Conservation (phyloP, 805 yeast species). For the Cyberlindnera americana region DNA sequence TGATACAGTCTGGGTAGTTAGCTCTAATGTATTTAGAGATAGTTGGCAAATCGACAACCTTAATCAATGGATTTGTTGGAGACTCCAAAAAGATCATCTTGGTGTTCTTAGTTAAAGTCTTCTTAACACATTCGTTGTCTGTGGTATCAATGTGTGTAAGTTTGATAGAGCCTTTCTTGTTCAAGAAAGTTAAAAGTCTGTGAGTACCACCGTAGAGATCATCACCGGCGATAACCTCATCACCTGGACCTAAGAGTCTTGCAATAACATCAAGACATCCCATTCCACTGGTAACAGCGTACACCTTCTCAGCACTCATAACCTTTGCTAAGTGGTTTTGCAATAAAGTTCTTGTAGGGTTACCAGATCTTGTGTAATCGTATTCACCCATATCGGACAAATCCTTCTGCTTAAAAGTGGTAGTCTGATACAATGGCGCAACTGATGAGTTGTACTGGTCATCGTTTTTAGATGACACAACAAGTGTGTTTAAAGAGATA, state of each 20-base stretch:
- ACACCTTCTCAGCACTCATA: slow-evolving; percentile 73
- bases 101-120: slow-evolving; percentile 54
- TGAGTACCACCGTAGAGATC: slow-evolving; percentile 95
- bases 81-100: slow-evolving; percentile 81
- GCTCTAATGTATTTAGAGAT: slow-evolving; percentile 65
- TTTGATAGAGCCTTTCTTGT: slow-evolving; percentile 57
- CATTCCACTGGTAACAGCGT: slow-evolving; percentile 91
- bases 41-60: slow-evolving; percentile 74
- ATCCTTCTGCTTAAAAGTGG: slow-evolving; percentile 86
- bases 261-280: slow-evolving; percentile 84
- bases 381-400: slow-evolving; percentile 74
- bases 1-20: slow-evolving; percentile 60
- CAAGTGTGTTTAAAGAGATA: slow-evolving; percentile 17
- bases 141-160: slow-evolving; percentile 84
- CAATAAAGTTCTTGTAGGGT: slow-evolving; percentile 82
- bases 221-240: slow-evolving; percentile 89
- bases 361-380: slow-evolving; percentile 89
- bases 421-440: slow-evolving; percentile 87
- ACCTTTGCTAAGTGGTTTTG: slow-evolving; percentile 76
- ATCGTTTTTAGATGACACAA: slow-evolving; percentile 29
- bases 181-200: slow-evolving; percentile 71
- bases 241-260: slow-evolving; percentile 72
- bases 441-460: slow-evolving; percentile 80
- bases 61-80: slow-evolving; percentile 92
- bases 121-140: slow-evolving; percentile 53